Conservation (phyloP, 2,329 filamentous ascomycete species). For the Aspergillus texensis region DNA sequence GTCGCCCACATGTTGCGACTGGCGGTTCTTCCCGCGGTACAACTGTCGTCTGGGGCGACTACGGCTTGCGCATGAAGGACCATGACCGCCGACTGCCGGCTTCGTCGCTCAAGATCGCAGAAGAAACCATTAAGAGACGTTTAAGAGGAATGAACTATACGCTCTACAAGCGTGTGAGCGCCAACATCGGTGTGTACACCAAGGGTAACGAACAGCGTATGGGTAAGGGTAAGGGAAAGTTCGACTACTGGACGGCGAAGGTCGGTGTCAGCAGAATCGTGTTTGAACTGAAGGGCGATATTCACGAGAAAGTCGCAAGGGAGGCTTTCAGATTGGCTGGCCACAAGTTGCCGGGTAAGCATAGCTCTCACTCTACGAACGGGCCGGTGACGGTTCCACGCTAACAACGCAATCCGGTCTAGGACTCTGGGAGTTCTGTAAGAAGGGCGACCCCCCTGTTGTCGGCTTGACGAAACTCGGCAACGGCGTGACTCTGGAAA, state of each 20-base stretch:
- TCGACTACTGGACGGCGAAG: slow-evolving; percentile 93
- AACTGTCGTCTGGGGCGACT: slow-evolving; percentile 95
- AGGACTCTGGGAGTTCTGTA: slow-evolving; percentile 82
- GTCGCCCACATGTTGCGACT: slow-evolving; percentile 81
- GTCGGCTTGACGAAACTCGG: slow-evolving; percentile 90
- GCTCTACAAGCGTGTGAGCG: slow-evolving; percentile 85
- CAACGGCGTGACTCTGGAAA: slow-evolving; percentile 78
- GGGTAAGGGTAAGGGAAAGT: slow-evolving; percentile 98
- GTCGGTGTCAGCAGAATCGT: slow-evolving; percentile 88
- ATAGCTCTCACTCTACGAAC: slow-evolving; percentile 10
- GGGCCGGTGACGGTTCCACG: slow-evolving; percentile 7
- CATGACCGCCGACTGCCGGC: slow-evolving; percentile 90
- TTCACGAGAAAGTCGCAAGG: slow-evolving; percentile 91
- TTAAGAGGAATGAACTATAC: slow-evolving; percentile 90
- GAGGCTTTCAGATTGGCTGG: slow-evolving; percentile 94
- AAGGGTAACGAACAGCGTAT: slow-evolving; percentile 97
- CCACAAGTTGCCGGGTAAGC: slow-evolving; percentile 86
- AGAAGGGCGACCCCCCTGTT: slow-evolving; percentile 84
- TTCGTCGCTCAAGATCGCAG: slow-evolving; percentile 81
- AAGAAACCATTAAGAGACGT: slow-evolving; percentile 88
- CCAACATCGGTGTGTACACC: slow-evolving; percentile 92
- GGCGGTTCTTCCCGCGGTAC: slow-evolving; percentile 91
- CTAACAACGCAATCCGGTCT: slow-evolving; percentile 23
- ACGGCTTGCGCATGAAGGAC: slow-evolving; percentile 89
- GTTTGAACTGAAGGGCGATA: slow-evolving; percentile 86